Conservation (phyloP, 2,329 filamentous ascomycete genomes). For the Fusarium nisikadoi region DNA sequence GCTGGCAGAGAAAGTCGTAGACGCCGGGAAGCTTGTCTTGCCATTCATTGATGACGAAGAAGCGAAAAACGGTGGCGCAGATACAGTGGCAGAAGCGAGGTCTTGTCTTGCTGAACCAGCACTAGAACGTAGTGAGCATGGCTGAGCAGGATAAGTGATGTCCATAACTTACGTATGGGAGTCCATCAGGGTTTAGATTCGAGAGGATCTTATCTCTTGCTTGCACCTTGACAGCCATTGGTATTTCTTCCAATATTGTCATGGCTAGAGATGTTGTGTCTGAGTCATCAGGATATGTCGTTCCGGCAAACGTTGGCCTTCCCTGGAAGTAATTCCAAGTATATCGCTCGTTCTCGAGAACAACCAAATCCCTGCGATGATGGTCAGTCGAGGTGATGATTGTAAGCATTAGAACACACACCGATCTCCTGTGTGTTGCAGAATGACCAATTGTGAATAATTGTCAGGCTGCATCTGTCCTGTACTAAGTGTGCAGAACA, state of each 20-base stretch:
- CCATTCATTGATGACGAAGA: slow-evolving; percentile 5
- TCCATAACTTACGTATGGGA: background rate
- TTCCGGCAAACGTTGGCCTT: background rate
- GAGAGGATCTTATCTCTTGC: slow-evolving; percentile 2
- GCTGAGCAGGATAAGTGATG: fast-evolving
- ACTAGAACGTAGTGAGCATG: background rate
- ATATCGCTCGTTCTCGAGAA: background rate
- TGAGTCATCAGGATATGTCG: background rate
- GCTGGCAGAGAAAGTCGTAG: background rate
- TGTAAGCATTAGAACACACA: background rate
- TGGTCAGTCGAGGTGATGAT: fast-evolving
- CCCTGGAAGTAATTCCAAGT: slow-evolving; percentile 11
- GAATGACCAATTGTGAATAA: background rate
- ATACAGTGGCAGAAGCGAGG: slow-evolving; percentile 7
- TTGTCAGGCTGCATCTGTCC: background rate
- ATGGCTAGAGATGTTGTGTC: background rate
- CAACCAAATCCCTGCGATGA: background rate
- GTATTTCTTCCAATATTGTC: background rate
- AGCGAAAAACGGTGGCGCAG: slow-evolving; percentile 14
- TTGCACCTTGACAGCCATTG: background rate
- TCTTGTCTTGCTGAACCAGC: background rate
- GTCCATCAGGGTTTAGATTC: background rate
- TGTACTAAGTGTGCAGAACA: background rate
- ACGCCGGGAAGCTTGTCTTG: background rate
- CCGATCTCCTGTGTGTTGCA: background rate